These are phyloP conservation scores for Ceratobasidium sp. DNA, from an alignment of 1,284 basidiomycete genomes.

Conservation along the genomic window DNA sequence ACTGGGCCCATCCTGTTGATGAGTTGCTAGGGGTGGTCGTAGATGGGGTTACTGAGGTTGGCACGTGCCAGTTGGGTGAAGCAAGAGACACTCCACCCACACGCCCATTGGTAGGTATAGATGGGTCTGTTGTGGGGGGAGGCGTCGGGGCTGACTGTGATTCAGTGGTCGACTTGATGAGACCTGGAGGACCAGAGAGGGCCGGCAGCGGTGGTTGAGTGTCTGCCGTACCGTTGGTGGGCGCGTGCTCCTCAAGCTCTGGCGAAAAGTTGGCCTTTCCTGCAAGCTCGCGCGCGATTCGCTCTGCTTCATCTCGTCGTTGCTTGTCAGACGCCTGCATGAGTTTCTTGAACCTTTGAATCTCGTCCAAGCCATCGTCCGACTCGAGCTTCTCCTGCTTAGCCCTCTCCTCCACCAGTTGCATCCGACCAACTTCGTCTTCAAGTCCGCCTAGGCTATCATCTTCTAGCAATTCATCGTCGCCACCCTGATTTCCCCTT, in stretches of 20 bases:
- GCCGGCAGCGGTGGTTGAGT: not conserved
- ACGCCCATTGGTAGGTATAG: constrained; percentile 16
- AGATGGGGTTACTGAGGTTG: constrained; percentile 6
- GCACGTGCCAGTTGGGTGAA: constrained; percentile 24
- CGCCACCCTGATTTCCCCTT: constrained; percentile 48
- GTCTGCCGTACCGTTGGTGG: constrained; percentile 3
- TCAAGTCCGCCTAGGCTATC: constrained; percentile 8
- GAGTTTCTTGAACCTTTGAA: constrained; percentile 84
- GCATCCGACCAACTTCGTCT: constrained; percentile 27
- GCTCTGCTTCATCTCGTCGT: constrained; percentile 66
- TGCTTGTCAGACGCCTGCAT: constrained; percentile 84
- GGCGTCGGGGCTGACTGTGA: constrained; percentile 4
- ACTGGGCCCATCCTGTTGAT: constrained; percentile 25
- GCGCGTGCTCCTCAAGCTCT: not conserved
- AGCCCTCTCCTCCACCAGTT: constrained; percentile 18
- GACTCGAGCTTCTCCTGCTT: constrained; percentile 1
- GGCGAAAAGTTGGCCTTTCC: constrained; percentile 8
- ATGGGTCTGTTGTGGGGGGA: not conserved
- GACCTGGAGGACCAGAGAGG: constrained; percentile 25
- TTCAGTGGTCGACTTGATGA: constrained; percentile 17
- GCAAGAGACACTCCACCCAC: constrained; percentile 33
- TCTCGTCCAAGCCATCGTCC: constrained; percentile 71
- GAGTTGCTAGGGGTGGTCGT: constrained; percentile 10
- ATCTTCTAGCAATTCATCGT: constrained; percentile 8
- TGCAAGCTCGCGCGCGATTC: constrained; percentile 28